Conservation (phyloP, 257 asterid genomes). For the Mentha longifolia region DNA sequence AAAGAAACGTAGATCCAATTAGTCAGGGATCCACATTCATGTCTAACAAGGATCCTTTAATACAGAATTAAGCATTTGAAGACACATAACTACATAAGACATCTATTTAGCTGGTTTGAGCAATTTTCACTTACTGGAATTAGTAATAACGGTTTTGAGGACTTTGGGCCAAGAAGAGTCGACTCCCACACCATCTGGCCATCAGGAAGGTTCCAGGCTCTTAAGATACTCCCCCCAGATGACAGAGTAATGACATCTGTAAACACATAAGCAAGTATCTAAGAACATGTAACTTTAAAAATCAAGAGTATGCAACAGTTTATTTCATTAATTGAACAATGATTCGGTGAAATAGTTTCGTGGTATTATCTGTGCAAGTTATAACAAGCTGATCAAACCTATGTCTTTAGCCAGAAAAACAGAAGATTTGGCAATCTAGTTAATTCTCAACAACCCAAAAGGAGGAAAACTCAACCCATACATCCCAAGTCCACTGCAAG, state of each 20-base stretch:
- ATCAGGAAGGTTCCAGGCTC: slow-evolving; percentile 99
- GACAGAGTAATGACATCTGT: slow-evolving; percentile 91
- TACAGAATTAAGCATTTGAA: slow-evolving; percentile 4
- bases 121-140: slow-evolving; percentile 88
- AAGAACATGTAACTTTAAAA: slow-evolving; percentile 11
- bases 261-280: slow-evolving; percentile 25
- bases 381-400: slow-evolving; percentile 27
- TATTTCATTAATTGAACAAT: neutral
- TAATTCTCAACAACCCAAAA: neutral
- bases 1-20: slow-evolving; percentile 9
- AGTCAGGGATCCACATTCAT: slow-evolving; percentile 14
- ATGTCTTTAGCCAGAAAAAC: slow-evolving; percentile 12
- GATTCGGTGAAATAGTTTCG: neutral
- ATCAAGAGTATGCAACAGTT: neutral
- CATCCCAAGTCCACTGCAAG: slow-evolving; percentile 14
- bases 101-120: neutral
- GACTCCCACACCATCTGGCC: slow-evolving; percentile 99
- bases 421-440: slow-evolving; percentile 25
- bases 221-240: slow-evolving; percentile 76
- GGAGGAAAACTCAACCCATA: neutral
- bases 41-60: slow-evolving; percentile 12
- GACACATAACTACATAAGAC: slow-evolving; percentile 23
- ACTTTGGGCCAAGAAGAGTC: slow-evolving; percentile 57
- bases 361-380: neutral
- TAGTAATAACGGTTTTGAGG: slow-evolving; percentile 64